Evolutionary conservation across 805 yeast genomes (phyloP).

Genomic region (Candida tibetensis): DNA sequence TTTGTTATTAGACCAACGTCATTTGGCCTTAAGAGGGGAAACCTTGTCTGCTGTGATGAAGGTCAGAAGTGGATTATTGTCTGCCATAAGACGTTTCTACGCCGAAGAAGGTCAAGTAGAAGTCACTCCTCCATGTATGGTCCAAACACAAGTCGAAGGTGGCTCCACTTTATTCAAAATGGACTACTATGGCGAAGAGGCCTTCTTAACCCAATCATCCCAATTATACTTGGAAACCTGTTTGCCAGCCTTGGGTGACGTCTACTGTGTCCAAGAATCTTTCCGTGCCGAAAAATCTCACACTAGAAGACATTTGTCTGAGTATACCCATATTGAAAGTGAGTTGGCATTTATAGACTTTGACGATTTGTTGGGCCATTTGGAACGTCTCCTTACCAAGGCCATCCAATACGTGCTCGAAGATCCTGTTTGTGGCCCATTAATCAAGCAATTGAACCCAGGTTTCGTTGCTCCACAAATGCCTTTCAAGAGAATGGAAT

Average conservation of each 20-base stretch:
- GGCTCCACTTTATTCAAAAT: slow-evolving; percentile 93
- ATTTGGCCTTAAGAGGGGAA: slow-evolving; percentile 95
- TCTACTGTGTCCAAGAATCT: slow-evolving; percentile 95
- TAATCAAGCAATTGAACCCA: slow-evolving; percentile 90
- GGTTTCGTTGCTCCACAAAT: slow-evolving; percentile 72
- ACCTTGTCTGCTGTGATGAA: slow-evolving; percentile 88
- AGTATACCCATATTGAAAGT: slow-evolving; percentile 95
- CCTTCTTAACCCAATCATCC: slow-evolving; percentile 93
- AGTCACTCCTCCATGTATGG: slow-evolving; percentile 99
- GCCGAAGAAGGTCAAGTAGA: slow-evolving; percentile 73
- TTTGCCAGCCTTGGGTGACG: slow-evolving; percentile 95
- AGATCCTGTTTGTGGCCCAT: slow-evolving; percentile 90
- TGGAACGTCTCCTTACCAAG: slow-evolving; percentile 73
- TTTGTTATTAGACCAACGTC: slow-evolving; percentile 89
- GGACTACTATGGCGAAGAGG: slow-evolving; percentile 96
- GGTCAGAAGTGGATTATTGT: slow-evolving; percentile 81
- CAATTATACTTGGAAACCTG: slow-evolving; percentile 96
- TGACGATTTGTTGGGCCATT: slow-evolving; percentile 80
- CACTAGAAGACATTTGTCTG: slow-evolving; percentile 96
- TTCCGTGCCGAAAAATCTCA: slow-evolving; percentile 99
- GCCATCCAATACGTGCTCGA: slow-evolving; percentile 73
- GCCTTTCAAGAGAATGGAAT: slow-evolving; percentile 91
- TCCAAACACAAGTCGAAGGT: slow-evolving; percentile 99
- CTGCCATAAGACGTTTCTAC: slow-evolving; percentile 72
- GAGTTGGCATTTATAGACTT: slow-evolving; percentile 87